Base-by-base conservation (phyloP, 495 filamentous ascomycete species). In the Corynascus novoguineensis region DNA sequence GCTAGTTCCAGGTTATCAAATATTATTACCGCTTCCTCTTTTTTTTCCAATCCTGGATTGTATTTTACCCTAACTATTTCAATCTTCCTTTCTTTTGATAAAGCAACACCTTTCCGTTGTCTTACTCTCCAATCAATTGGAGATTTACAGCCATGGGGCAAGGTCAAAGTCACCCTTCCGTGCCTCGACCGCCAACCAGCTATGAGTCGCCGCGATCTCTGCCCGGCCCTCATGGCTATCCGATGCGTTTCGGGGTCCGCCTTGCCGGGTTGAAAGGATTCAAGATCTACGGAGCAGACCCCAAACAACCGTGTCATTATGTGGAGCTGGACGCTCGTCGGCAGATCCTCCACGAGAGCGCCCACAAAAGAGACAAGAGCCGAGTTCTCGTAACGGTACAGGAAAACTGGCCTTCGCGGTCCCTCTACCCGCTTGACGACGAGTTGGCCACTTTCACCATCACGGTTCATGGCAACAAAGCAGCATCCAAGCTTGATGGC, bases 171-270 rank as follows among this genome's bases (percentile, higher is more conserved):
- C n/a, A n/a, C n/a, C n/a, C n/a, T n/a, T n/a, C n/a, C n/a, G n/a
- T n/a, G n/a, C n/a, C n/a, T n/a, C n/a, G 19, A 12, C 47, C 12
- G 32, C 4, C 4, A 19, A 19, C 3, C 22, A 40, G 22, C 22
- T 40, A 35, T 14, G n/a, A 53, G 15, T 17, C 37, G n/a, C 42
- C 41, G 29, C 42, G 35, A 5, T 38, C 27, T 12, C 32, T 38
- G 7, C 41, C 34, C 11, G 51, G 57, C 8, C 57, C 57, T 12
- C 37, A 60, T 6, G 53, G 53, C 28, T 56, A 51, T 27, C 58
- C 58, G 1, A 32, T 52, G 21, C 58, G 58, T 29, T 60, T 55
- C 37, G 40, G 28, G 2, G 52, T 60, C n/a, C 45, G 37, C 27
- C 15, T 9, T 0, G 40, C 45, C 27, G 53, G 47, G n/a, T 10